Conservation (phyloP, 1,284 basidiomycete species). For the Dichomitus squalens region DNA sequence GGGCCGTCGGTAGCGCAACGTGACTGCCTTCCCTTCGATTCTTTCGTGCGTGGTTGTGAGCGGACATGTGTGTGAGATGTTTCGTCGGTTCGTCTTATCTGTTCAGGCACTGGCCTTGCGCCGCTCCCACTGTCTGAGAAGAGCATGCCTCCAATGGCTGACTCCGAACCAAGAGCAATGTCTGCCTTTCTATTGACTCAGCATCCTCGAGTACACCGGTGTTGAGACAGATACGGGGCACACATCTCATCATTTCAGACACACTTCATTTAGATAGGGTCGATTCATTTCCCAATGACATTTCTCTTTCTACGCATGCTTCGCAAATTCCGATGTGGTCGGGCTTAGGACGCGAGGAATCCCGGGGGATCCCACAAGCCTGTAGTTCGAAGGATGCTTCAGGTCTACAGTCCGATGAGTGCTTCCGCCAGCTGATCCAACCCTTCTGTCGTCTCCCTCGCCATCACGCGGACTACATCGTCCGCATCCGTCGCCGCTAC, state of each 20-base stretch:
- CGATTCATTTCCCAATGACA: too few species aligned
- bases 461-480: constrained; percentile 74
- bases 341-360: too few species aligned
- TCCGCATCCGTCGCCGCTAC: constrained; percentile 76
- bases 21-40: constrained; percentile 7
- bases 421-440: constrained; percentile 55
- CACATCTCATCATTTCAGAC: too few species aligned
- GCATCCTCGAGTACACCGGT: constrained; percentile 57
- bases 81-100: constrained; percentile 28
- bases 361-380: too few species aligned
- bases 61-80: not conserved
- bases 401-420: constrained; percentile 44
- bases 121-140: constrained; percentile 26
- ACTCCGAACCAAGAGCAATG: constrained; percentile 55
- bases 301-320: too few species aligned
- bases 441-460: constrained; percentile 67
- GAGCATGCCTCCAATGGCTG: constrained; percentile 20
- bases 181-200: constrained; percentile 79
- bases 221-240: constrained; percentile 91
- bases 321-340: too few species aligned
- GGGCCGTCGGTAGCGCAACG: constrained; percentile 33
- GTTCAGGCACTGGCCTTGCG: constrained; percentile 28
- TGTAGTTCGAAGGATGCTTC: too few species aligned
- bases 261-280: too few species aligned
- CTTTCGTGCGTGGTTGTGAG: not conserved